Percentiles rank a stretch among this genome's conserved stretches.
Conservation (phyloP, 2,329 filamentous ascomycete genomes). For the Endothia cerciana region DNA sequence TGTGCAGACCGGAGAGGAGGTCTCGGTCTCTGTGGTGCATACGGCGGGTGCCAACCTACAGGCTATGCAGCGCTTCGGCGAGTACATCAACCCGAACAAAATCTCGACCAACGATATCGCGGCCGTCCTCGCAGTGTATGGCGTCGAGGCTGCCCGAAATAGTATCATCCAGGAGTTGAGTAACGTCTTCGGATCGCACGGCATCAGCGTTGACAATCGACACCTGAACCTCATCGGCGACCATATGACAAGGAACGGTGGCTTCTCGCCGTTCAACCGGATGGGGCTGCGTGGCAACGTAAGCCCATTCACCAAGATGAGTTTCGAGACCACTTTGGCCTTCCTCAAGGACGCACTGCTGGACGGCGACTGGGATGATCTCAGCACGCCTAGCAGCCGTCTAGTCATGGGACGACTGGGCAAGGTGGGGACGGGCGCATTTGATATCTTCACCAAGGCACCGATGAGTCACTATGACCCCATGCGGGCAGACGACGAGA, state of each 20-base stretch:
- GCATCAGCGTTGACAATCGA: conserved; percentile 87
- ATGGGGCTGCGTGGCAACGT: conserved; percentile 85
- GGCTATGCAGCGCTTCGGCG: conserved; percentile 86
- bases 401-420: conserved; percentile 86
- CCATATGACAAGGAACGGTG: conserved; percentile 93
- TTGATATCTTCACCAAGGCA: conserved; percentile 77
- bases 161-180: conserved; percentile 87
- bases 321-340: conserved; percentile 94
- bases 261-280: conserved; percentile 89
- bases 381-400: conserved; percentile 81
- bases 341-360: conserved; percentile 92
- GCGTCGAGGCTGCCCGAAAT: conserved; percentile 87
- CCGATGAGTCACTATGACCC: conserved; percentile 54
- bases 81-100: conserved; percentile 83
- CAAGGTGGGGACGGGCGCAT: conserved; percentile 85
- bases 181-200: conserved; percentile 85
- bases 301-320: conserved; percentile 97
- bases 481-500: conserved; percentile 31
- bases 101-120: conserved; percentile 93
- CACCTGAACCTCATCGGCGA: conserved; percentile 96
- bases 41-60: conserved; percentile 85
- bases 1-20: conserved; percentile 50
- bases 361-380: conserved; percentile 87
- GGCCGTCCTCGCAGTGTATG: conserved; percentile 82
- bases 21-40: conserved; percentile 64